A percentile compares a stretch with the other conserved stretches of the same genome.
phyloP scores from a whole-genome alignment of 2,329 filamentous ascomycete genomes.

The Sclerotinia spermophila region DNA sequence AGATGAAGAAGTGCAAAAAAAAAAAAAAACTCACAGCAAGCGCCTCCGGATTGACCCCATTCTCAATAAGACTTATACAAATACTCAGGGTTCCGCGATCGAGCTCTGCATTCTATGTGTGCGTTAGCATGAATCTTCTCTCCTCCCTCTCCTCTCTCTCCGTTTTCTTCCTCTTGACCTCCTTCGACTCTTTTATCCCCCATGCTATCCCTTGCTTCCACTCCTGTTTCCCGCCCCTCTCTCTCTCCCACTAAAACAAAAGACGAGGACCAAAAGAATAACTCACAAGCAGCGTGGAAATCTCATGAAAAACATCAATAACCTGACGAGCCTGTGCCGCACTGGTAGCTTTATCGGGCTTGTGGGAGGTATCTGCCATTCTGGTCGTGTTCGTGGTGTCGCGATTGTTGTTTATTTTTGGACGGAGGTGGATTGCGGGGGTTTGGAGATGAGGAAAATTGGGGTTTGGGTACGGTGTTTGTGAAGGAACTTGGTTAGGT shows the following conservation, averaged over 20 bases:
- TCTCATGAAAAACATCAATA: slow-evolving; percentile 79
- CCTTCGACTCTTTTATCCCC: no score
- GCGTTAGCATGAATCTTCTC: slow-evolving; percentile 3
- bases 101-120: slow-evolving; percentile 78
- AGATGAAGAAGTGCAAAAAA: no score
- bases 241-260: background rate
- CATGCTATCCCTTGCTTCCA: no score
- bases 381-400: slow-evolving; percentile 27
- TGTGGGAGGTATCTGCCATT: slow-evolving; percentile 39
- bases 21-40: slow-evolving; percentile 65
- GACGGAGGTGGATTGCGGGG: slow-evolving; percentile 6
- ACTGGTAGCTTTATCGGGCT: slow-evolving; percentile 37
- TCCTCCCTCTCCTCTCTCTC: background rate
- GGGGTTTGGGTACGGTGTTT: background rate
- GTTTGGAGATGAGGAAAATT: background rate
- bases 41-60: slow-evolving; percentile 93
- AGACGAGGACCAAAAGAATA: background rate
- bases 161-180: no score
- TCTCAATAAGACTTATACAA: slow-evolving; percentile 95
- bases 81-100: slow-evolving; percentile 88
- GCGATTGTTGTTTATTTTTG: slow-evolving; percentile 2
- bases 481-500: no score
- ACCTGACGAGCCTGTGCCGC: slow-evolving; percentile 81
- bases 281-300: slow-evolving; percentile 81
- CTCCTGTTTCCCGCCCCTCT: background rate